Conservation (phyloP, 2,329 filamentous ascomycete genomes). For the Penicillium glabrum region DNA sequence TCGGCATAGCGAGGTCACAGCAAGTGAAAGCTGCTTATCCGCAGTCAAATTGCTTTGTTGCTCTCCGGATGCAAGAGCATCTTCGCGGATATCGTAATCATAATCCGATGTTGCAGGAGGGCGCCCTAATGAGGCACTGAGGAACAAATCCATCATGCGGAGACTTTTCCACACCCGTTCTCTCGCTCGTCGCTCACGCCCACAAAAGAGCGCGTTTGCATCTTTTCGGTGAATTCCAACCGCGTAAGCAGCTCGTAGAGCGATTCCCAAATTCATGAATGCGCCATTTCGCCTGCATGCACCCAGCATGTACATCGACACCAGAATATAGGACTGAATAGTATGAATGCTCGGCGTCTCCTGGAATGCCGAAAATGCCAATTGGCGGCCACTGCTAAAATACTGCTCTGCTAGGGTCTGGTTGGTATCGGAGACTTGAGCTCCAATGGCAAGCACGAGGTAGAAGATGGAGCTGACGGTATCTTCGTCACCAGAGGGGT, state of each 20-base stretch:
- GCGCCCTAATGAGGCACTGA: constrained; percentile 53
- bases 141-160: constrained; percentile 52
- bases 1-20: constrained; percentile 46
- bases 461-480: constrained; percentile 51
- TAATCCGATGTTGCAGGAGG: constrained; percentile 55
- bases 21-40: constrained; percentile 48
- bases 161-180: constrained; percentile 56
- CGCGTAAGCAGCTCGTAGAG: constrained; percentile 53
- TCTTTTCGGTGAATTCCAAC: constrained; percentile 54
- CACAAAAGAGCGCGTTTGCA: constrained; percentile 52
- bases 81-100: constrained; percentile 41
- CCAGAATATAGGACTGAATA: constrained; percentile 52
- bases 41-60: constrained; percentile 17
- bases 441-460: constrained; percentile 52
- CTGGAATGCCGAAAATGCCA: constrained; percentile 48
- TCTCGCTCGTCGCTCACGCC: constrained; percentile 40
- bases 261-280: constrained; percentile 53
- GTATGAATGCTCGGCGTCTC: constrained; percentile 52
- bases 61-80: constrained; percentile 30
- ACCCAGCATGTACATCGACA: constrained; percentile 55
- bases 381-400: constrained; percentile 47
- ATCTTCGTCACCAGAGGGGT: constrained; percentile 39
- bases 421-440: constrained; percentile 42
- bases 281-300: constrained; percentile 54
- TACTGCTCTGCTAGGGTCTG: constrained; percentile 48